Conservation (phyloP, 208 protist genomes). For the Crithidia fasciculata region DNA sequence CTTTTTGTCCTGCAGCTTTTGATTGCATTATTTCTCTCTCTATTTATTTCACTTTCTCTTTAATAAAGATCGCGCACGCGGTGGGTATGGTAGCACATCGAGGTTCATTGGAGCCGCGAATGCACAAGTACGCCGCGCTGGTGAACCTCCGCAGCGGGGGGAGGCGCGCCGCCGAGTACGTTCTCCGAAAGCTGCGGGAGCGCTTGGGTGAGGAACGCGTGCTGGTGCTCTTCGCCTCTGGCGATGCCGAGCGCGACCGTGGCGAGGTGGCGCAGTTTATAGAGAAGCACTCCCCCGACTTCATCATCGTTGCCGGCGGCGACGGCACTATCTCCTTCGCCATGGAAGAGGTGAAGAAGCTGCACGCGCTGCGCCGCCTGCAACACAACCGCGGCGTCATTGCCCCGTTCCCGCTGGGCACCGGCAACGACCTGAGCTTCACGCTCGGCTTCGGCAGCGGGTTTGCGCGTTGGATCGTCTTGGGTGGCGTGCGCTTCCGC, state of each 20-base stretch:
- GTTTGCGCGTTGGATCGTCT: slow-evolving; percentile 50
- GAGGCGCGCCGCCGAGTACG: slow-evolving; percentile 34
- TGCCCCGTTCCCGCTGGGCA: slow-evolving; percentile 70
- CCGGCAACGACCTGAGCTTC: slow-evolving; percentile 70
- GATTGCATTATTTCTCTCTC: not conserved
- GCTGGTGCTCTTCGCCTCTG: slow-evolving; percentile 37
- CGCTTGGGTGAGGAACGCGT: slow-evolving; percentile 43
- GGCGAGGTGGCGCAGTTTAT: slow-evolving; percentile 37
- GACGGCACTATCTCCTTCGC: slow-evolving; percentile 67
- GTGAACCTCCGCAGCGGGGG: slow-evolving; percentile 65
- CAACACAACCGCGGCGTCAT: slow-evolving; percentile 27
- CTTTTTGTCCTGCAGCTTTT: too few species aligned
- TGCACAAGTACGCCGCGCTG: slow-evolving; percentile 27
- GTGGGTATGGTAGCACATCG: too few species aligned
- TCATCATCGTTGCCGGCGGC: slow-evolving; percentile 65
- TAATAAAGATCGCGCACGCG: too few species aligned
- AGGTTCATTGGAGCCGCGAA: not conserved
- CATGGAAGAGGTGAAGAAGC: slow-evolving; percentile 48
- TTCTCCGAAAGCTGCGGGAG: slow-evolving; percentile 31
- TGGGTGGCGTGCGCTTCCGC: slow-evolving; percentile 42
- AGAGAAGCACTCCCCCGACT: slow-evolving; percentile 18
- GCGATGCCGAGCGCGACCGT: slow-evolving; percentile 18
- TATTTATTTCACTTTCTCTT: not conserved
- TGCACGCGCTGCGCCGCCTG: slow-evolving; percentile 27
- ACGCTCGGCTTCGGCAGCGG: slow-evolving; percentile 69